Base-by-base conservation (phyloP, 768 basidiomycete genomes). In the Baorangia bicolor region DNA sequence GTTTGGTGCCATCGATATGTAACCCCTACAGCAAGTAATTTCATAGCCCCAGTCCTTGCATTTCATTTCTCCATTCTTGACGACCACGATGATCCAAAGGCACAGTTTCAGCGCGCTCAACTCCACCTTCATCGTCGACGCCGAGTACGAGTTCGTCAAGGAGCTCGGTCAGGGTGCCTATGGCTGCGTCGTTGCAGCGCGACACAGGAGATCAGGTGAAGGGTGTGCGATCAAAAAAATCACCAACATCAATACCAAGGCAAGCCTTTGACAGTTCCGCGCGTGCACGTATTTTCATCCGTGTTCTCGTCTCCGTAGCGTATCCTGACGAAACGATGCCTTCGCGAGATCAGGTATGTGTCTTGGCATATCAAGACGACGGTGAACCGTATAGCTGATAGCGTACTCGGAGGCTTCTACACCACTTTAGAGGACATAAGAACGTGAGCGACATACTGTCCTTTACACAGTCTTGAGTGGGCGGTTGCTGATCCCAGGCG, bases 341-440 rank as follows among this genome's bases (percentile, higher is more conserved):
- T 98, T 71, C 78, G 97, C 44, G 97, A 99, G 76, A 92, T 99
- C 74, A 90, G 85, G 92, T 90, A 67, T 53, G 81, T 74, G 23
- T 28, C 25, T 41, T 21, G 39, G 44, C 39, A 27, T 43, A 21
- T 14, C 14, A 33, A 14, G 34, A 11, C 14, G 14, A 4, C 35
- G 12, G 27, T 9, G 40, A 28, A 28, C 42, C 2, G 14, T 51
- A 58, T 43, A 51, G 47, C 59, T 65, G 46, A 69, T 60, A 55
- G 54, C 38, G 49, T 55, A 8, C 40, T 8, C 43, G 30, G 51
- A 95, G 94, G 69, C 79, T 99, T 39, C 74, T 99, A 35, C 94
- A 96, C 73, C 97, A 99, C 74, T 99, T 99, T 77, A 85, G 97
- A 64, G 94, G 96, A 5, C 97, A 99, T 78, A 99, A 99, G 78